Base-by-base conservation (phyloP, 2,329 filamentous ascomycete species). In the Ceratocystis eucalypticola region DNA sequence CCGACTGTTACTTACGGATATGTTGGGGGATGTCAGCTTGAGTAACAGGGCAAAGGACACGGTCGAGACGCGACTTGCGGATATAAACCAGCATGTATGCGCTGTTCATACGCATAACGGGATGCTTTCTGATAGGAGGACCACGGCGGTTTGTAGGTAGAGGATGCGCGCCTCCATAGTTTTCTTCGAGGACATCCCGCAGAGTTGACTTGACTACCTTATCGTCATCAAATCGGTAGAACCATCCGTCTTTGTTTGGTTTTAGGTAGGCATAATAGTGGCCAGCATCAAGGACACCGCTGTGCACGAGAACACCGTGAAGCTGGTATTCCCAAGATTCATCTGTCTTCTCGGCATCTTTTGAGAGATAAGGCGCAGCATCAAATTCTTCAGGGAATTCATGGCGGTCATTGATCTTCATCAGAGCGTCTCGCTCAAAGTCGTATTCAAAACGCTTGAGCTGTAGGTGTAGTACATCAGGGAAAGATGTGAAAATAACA, bases 51-150 rank as follows among this genome's bases (percentile, higher is more conserved):
- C 87, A 84, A 65, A 99, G 80, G 61, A 97, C 87, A 70, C 89
- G 82, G 72, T 96, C 89, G n/a, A 96, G 77, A 66, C 87, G 84
- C 64, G 87, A 88, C 74, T 96, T 89, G 59, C 94, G 87, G 70
- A 99, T 91, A 73, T 99, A 99, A 1, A 99, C 95, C 80, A 99
- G 77, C 94, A 99, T 99, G 80, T 99, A 99, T 4, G 94, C 95
- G 74, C 92, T 99, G 76, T 86, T 87, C 68, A 85, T 83, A 65
- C 85, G 81, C 76, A 87, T 82, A 71, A 84, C 75, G 1, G 84
- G 82, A 2, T 78, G 82, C 74, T 83, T 85, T 62, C 80, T 78
- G n/a, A 77, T 71, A 2, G 77, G 74, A 1, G 77, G 73, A n/a
- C 80, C 79, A 12, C 77, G 71, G 53, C 76, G 76, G 8, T 79